Percentiles rank a stretch among this genome's conserved stretches.
Evolutionary conservation across 768 basidiomycete species (phyloP).

Genomic region (Cubamyces sp.): DNA sequence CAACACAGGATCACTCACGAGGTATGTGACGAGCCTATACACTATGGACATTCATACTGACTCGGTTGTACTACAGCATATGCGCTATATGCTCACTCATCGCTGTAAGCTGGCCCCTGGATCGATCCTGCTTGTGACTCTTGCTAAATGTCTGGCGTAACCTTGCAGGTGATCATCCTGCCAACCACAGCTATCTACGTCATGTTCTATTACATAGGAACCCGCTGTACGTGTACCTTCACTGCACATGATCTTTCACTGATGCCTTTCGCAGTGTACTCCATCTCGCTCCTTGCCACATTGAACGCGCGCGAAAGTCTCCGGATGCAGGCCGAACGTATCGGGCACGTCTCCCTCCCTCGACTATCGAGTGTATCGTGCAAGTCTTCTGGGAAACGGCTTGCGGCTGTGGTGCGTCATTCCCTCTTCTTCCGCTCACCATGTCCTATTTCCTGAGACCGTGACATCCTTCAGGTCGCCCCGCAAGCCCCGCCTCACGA

Average conservation of each 20-base stretch:
- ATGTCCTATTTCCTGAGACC: too few relatives aligned
- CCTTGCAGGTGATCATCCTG: constrained; percentile 8
- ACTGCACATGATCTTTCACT: too few relatives aligned
- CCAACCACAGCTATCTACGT: constrained; percentile 19
- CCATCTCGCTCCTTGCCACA: constrained; percentile 17
- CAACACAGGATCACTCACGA: constrained; percentile 16
- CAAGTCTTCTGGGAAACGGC: neutral
- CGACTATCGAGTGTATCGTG: neutral
- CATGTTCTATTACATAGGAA: constrained; percentile 24
- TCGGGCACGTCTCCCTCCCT: constrained; percentile 12
- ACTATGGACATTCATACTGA: neutral
- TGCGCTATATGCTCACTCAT: constrained; percentile 13
- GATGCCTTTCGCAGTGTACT: constrained; percentile 8
- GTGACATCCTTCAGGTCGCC: neutral
- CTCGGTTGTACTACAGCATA: neutral
- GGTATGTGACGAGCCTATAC: neutral
- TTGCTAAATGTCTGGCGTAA: neutral
- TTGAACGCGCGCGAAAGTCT: constrained; percentile 22
- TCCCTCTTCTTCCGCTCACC: too few relatives aligned
- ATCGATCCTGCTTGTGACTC: too few relatives aligned
- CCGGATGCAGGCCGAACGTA: constrained; percentile 8
- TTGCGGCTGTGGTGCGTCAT: neutral
- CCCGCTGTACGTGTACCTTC: constrained; percentile 10
- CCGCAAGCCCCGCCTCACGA: neutral
- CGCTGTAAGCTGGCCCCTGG: neutral